phyloP scores from a whole-genome alignment of 1,139 yeast genomes.

The Candida neerlandica region DNA sequence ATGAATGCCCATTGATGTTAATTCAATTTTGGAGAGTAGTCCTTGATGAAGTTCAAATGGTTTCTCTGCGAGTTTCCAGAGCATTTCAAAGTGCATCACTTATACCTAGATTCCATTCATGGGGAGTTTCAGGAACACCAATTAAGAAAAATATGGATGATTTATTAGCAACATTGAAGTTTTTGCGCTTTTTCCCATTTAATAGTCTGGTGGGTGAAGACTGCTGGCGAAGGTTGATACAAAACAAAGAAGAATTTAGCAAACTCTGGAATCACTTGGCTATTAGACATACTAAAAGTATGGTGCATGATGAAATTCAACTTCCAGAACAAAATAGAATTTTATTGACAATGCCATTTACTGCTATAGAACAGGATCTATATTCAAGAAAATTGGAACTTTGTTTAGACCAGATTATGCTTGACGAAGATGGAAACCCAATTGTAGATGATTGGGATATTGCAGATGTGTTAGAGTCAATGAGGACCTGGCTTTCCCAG shows the following conservation, averaged over 20 bases:
- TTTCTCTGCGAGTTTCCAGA: slow-evolving; percentile 69
- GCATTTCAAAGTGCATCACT: slow-evolving; percentile 80
- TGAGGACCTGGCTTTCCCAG: slow-evolving; percentile 67
- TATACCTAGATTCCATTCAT: slow-evolving; percentile 83
- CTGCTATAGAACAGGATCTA: slow-evolving; percentile 80
- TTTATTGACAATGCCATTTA: slow-evolving; percentile 70
- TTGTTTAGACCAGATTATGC: slow-evolving; percentile 63
- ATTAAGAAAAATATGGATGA: slow-evolving; percentile 68
- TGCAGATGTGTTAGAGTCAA: slow-evolving; percentile 39
- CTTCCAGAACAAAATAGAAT: slow-evolving; percentile 78
- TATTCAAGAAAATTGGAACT: slow-evolving; percentile 65
- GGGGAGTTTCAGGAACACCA: slow-evolving; percentile 98
- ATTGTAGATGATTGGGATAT: slow-evolving; percentile 54
- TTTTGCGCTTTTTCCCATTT: slow-evolving; percentile 70
- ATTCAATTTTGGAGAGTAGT: slow-evolving; percentile 90
- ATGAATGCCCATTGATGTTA: slow-evolving; percentile 80
- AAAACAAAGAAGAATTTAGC: slow-evolving; percentile 42
- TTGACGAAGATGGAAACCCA: slow-evolving; percentile 62
- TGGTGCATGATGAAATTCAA: slow-evolving; percentile 75
- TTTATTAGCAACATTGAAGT: slow-evolving; percentile 68
- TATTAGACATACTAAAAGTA: slow-evolving; percentile 79
- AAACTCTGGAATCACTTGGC: slow-evolving; percentile 52
- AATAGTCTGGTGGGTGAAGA: slow-evolving; percentile 37
- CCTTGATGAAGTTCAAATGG: slow-evolving; percentile 94
- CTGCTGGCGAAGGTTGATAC: slow-evolving; percentile 38